phyloP scores from a whole-genome alignment of 2,329 filamentous ascomycete genomes.

The Cladosporium cucumerinum region DNA sequence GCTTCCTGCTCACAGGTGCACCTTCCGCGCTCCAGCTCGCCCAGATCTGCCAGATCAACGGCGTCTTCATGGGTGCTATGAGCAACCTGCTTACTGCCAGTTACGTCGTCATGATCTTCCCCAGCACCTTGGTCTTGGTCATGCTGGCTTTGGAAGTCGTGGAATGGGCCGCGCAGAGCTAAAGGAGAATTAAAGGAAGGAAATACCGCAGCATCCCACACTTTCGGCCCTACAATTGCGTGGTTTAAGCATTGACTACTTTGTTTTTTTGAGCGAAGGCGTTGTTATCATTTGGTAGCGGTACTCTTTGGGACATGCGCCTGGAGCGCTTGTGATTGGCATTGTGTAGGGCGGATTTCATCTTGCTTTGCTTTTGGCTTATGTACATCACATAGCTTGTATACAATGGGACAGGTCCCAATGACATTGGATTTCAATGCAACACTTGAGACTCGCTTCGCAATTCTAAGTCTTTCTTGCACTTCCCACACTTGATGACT shows the following conservation, averaged over 20 bases:
- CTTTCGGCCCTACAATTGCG: not conserved
- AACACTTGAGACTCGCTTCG: not conserved
- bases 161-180: slow-evolving; percentile 64
- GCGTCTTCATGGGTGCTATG: slow-evolving; percentile 94
- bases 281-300: not conserved
- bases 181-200: not conserved
- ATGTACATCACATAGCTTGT: not conserved
- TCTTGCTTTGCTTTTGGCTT: not conserved
- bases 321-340: slow-evolving; percentile 3
- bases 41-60: slow-evolving; percentile 98
- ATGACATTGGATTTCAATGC: not conserved
- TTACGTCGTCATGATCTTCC: slow-evolving; percentile 92
- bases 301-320: not conserved
- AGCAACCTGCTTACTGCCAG: slow-evolving; percentile 90
- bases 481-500: not conserved
- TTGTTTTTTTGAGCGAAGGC: slow-evolving; percentile 9
- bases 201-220: not conserved
- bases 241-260: not conserved
- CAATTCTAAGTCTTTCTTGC: not conserved
- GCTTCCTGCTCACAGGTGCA: slow-evolving; percentile 91
- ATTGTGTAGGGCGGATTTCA: not conserved
- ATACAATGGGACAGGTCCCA: not conserved
- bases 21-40: slow-evolving; percentile 91
- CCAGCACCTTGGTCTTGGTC: slow-evolving; percentile 85
- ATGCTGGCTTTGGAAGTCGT: slow-evolving; percentile 89